Evolutionary conservation across 1,284 basidiomycete genomes (phyloP).

Genomic region (Ganoderma lucidum): DNA sequence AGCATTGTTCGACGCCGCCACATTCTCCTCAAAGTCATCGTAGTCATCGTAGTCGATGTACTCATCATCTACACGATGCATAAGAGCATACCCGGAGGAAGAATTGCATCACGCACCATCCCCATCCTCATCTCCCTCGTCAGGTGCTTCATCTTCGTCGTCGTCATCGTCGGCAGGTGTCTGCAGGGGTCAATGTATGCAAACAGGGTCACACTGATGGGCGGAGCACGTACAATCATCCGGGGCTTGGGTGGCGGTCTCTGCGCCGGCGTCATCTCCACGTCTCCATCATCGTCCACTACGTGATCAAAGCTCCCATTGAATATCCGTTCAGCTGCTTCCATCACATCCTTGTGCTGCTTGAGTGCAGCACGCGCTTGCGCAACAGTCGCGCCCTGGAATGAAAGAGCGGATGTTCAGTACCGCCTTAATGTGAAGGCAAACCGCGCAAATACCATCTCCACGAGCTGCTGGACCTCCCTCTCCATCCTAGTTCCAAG

Average conservation of each 20-base stretch:
- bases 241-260: conserved; percentile 35
- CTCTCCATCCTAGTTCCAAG: conserved; percentile 41
- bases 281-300: conserved; percentile 57
- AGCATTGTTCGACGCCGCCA: conserved; percentile 49
- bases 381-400: conserved; percentile 76
- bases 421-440: neutral
- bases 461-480: conserved; percentile 47
- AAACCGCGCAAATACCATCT: conserved; percentile 42
- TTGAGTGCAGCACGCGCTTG: conserved; percentile 83
- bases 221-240: conserved; percentile 37
- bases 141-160: conserved; percentile 54
- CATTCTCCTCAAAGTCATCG: conserved; percentile 56
- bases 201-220: neutral
- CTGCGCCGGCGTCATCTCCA: conserved; percentile 37
- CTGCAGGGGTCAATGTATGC: conserved; percentile 44
- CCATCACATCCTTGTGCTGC: conserved; percentile 85
- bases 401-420: conserved; percentile 4
- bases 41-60: conserved; percentile 80
- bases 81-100: neutral
- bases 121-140: conserved; percentile 48
- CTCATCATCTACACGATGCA: conserved; percentile 50
- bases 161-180: conserved; percentile 58
- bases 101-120: conserved; percentile 52
- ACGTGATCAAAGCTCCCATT: conserved; percentile 83
- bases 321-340: conserved; percentile 87